Evolutionary conservation across 306 rosid species (phyloP), one percentile per base, ranked within the genome.

Genomic region (Purshia tridentata): DNA sequence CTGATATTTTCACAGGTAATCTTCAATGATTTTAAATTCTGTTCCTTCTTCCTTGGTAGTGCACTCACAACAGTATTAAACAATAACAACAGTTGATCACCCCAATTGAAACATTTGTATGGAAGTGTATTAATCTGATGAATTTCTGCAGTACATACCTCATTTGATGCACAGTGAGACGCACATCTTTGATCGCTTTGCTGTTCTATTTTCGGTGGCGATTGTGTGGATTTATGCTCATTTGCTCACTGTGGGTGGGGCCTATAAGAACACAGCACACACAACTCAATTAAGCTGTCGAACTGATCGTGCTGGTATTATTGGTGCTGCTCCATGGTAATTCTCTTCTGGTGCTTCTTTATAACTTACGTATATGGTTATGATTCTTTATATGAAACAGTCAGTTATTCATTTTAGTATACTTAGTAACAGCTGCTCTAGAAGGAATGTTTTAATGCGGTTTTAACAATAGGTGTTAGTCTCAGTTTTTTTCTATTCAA

Each of bases 261-360:
- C 98, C 45, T 94, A 94, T 56, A 94, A 85, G 86, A 78, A 88
- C 72, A 81, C 79, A 4, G 76, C 81, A 19, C 65, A 59, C 11
- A 78, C 57, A 65, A 94, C 96, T 67, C 92, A 91, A 83, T 4
- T 65, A 45, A 89, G 85, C 69, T 94, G 99, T 67, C 86, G 97
- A 85, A 91, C 99, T 73, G 99, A 94, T 68, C 97, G 87, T 72
- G 90, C 99, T 55, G 99, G 97, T 52, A 80, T 94, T 73, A 86
- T 91, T 35, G 84, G 88, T 8, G 97, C 88, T 74, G 83, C 99
- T 75, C 88, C 91, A 59, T 94, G 99, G 99, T 91, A 84, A 79
- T 81, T 18, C 65, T 77, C 57, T n/a, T 70, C 10, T 65, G 29
- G 22, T 55, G 3, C 51, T 67, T 58, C 70, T 53, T 29, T 70